Base-by-base conservation (phyloP, 495 filamentous ascomycete species). In the Apiosordaria backusii region DNA sequence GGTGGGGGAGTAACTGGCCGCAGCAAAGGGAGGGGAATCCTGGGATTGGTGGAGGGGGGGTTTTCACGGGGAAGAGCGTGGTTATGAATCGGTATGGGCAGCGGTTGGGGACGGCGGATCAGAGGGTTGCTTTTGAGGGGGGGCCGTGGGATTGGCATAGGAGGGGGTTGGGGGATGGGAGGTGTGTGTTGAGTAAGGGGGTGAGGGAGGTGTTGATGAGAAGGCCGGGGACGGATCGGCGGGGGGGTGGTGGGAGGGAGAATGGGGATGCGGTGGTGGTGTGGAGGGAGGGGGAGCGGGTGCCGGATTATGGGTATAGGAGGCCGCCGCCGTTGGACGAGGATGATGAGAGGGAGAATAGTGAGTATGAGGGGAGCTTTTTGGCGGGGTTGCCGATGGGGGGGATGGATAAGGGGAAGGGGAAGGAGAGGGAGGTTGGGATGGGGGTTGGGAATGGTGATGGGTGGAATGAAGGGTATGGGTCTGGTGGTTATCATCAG, bases 111-210 rank as follows among this genome's bases (percentile, higher is more conserved):
- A 73, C 62, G 4, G 72, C 69, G 29, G 72, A 76, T 54, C 74
- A 76, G 72, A 29, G 62, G 52, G 27, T 64, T 1, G 63, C 65
- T 4, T 60, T 73, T 40, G 60, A 19, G 7, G 68, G 62, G 4
- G 72, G 72, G 7, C 72, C 72, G 60, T 76, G 74, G 74, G 61
- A 69, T 23, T 67, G 66, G 69, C 72, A 73, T 61, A 53, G 71
- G 25, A 53, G 65, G 23, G 74, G 59, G 54, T n/a, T 75, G 65
- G 70, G 64, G 19, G 63, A 74, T 64, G 57, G 25, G 40, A 40
- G 65, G 53, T 69, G 68, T 25, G 67, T 62, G 22, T 21, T 75
- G 50, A 18, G 68, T 24, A 45, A 40, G 22, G 69, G 65, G 55
- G 50, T 72, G 35, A 60, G 67, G 60, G 67, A 50, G 23, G 35